Evolutionary conservation across 495 filamentous ascomycete species (phyloP), one percentile per base, ranked within the genome.

Genomic region (Talaromyces nanjingensis): DNA sequence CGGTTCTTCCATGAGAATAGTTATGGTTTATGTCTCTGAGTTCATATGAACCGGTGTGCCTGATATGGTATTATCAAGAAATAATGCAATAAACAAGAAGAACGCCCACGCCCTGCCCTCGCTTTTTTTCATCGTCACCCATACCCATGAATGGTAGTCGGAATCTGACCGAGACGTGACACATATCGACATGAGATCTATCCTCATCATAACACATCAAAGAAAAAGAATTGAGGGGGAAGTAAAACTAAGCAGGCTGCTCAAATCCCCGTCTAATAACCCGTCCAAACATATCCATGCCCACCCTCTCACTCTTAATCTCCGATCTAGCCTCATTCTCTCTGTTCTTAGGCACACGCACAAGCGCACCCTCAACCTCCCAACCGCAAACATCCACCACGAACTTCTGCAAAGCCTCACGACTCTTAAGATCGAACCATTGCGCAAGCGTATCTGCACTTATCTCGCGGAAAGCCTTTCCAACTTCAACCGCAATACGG

Each of bases 251-350:
- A 64, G 88, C 89, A 62, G 90, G 87, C 74, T 96, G 92, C 81
- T 98, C 94, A 79, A 93, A 98, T 20, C 90, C 89, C 66, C 94
- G 81, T 69, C 88, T 84, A 70, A 98, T 86, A 64, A 97, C 87
- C 79, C 86, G 92, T 62, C 96, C 93, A 64, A 99, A 92, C 80
- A 91, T 90, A 56, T 81, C 79, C 22, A 80, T 66, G 27, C 73
- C 79, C 42, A 99, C 96, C 66, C 92, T 91, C 82, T 99, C 96
- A 75, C 93, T 86, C 72, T 96, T 92, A 69, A 97, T 90, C 49
- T 91, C 91, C 70, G 93, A 93, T 83, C 94, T 93, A 31, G 91
- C 96, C 85, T 98, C 93, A 76, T 99, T 99, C 83, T 99, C 96
- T 76, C 94, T 89, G 76, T 98, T 99, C 72, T 89, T 80, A 56